Conservation (phyloP, 805 yeast genomes). For the Priceomyces carsonii region DNA sequence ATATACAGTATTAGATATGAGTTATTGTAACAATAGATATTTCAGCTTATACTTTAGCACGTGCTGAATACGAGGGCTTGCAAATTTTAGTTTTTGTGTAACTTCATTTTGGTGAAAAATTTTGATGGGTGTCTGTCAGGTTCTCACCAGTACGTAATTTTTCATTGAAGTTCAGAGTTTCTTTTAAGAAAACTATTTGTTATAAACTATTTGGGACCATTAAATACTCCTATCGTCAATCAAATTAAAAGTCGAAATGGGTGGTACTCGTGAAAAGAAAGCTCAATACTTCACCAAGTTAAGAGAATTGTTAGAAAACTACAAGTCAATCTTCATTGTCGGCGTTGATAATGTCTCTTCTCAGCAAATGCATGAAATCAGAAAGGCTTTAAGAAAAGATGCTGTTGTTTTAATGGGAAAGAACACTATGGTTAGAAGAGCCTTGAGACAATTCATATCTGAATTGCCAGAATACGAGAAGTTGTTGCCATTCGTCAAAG, state of each 20-base stretch:
- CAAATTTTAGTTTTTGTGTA: neutral
- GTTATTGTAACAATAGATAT: neutral
- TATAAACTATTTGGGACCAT: conserved; percentile 59
- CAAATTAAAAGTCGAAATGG: conserved; percentile 86
- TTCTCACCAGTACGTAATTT: conserved; percentile 1
- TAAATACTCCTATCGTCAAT: conserved; percentile 88
- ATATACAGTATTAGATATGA: neutral
- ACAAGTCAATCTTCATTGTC: conserved; percentile 97
- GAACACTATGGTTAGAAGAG: conserved; percentile 99
- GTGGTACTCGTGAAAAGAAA: conserved; percentile 99
- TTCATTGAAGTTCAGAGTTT: conserved; percentile 1
- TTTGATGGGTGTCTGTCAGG: neutral
- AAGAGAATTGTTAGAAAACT: conserved; percentile 92
- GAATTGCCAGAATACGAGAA: conserved; percentile 97
- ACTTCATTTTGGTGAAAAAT: conserved; percentile 1
- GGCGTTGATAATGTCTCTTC: conserved; percentile 99
- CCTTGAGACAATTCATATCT: conserved; percentile 90
- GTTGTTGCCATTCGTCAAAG: conserved; percentile 90
- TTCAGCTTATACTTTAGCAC: conserved; percentile 3
- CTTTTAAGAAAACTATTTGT: no score
- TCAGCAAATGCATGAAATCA: conserved; percentile 99
- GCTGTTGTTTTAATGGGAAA: conserved; percentile 99
- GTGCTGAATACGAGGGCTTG: conserved; percentile 12
- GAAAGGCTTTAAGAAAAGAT: conserved; percentile 92
- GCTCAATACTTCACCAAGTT: conserved; percentile 92